A percentile compares a stretch with the other conserved stretches of the same genome.
Evolutionary conservation across 768 basidiomycete genomes (phyloP).

Genomic region (Kondoa malvinella): DNA sequence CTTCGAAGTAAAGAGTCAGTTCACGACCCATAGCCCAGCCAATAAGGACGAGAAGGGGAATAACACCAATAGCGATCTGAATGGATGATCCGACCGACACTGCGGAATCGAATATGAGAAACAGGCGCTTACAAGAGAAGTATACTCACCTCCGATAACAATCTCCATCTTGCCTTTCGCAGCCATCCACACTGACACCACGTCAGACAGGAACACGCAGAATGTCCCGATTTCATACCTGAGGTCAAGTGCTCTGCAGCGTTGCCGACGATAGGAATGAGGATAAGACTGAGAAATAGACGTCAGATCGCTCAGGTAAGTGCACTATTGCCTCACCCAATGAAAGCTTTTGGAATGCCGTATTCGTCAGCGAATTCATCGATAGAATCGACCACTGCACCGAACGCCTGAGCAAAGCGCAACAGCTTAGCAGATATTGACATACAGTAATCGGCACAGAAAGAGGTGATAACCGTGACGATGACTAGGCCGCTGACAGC

Average conservation of each 20-base stretch:
- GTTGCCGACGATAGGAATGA: slow-evolving; percentile 62
- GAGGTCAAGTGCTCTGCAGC: slow-evolving; percentile 49
- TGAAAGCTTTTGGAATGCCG: slow-evolving; percentile 50
- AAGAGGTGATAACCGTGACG: slow-evolving; percentile 64
- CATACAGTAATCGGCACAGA: slow-evolving; percentile 74
- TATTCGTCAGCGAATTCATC: slow-evolving; percentile 75
- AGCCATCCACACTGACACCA: slow-evolving; percentile 60
- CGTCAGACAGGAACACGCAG: not conserved
- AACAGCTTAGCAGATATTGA: slow-evolving; percentile 19
- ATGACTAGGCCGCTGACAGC: slow-evolving; percentile 48
- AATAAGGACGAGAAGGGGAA: slow-evolving; percentile 70
- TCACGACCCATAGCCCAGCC: slow-evolving; percentile 50
- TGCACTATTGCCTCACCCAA: slow-evolving; percentile 13
- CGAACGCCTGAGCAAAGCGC: not conserved
- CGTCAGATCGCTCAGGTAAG: not conserved
- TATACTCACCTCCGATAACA: slow-evolving; percentile 59
- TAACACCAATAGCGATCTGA: slow-evolving; percentile 32
- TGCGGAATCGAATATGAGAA: slow-evolving; percentile 20
- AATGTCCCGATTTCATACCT: slow-evolving; percentile 12
- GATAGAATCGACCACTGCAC: slow-evolving; percentile 67
- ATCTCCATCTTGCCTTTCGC: slow-evolving; percentile 55
- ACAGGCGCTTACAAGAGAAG: slow-evolving; percentile 24
- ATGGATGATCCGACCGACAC: slow-evolving; percentile 34
- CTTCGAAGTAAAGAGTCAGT: slow-evolving; percentile 51
- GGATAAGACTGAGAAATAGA: slow-evolving; percentile 57